Evolutionary conservation across 805 yeast genomes (phyloP).

Genomic region (Cyberlindnera maritima): DNA sequence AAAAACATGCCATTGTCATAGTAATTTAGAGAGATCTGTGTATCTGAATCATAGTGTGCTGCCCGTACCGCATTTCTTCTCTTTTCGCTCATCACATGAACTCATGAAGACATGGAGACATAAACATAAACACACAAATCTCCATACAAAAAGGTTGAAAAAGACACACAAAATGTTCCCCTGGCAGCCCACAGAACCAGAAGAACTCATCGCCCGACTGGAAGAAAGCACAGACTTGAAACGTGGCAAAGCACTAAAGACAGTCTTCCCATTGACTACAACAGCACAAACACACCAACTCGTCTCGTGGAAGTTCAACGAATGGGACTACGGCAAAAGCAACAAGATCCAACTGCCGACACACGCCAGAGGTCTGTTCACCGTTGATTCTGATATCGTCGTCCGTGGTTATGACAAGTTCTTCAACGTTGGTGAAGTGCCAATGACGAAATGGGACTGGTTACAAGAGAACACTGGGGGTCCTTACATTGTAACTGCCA

Average conservation of each 20-base stretch:
- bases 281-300: slow-evolving; percentile 27
- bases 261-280: slow-evolving; percentile 24
- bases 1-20: too few relatives aligned
- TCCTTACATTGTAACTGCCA: slow-evolving; percentile 77
- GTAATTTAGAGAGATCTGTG: too few relatives aligned
- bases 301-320: slow-evolving; percentile 78
- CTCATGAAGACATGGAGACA: too few relatives aligned
- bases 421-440: slow-evolving; percentile 73
- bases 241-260: slow-evolving; percentile 33
- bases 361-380: slow-evolving; percentile 83
- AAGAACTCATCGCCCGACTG: slow-evolving; percentile 1
- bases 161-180: too few relatives aligned
- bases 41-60: too few relatives aligned
- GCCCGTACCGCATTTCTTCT: too few relatives aligned
- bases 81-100: too few relatives aligned
- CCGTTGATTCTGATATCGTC: slow-evolving; percentile 46
- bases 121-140: too few relatives aligned
- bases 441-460: slow-evolving; percentile 46
- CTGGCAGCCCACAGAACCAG: background rate
- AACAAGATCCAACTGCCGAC: slow-evolving; percentile 57
- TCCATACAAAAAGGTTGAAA: too few relatives aligned
- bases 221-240: background rate
- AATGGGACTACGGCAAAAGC: slow-evolving; percentile 73
- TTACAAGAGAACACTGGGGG: slow-evolving; percentile 55
- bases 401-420: slow-evolving; percentile 94